Percentiles rank a stretch among this genome's conserved stretches.
Conservation (phyloP, 495 filamentous ascomycete genomes). For the Aeminium ludgeri region DNA sequence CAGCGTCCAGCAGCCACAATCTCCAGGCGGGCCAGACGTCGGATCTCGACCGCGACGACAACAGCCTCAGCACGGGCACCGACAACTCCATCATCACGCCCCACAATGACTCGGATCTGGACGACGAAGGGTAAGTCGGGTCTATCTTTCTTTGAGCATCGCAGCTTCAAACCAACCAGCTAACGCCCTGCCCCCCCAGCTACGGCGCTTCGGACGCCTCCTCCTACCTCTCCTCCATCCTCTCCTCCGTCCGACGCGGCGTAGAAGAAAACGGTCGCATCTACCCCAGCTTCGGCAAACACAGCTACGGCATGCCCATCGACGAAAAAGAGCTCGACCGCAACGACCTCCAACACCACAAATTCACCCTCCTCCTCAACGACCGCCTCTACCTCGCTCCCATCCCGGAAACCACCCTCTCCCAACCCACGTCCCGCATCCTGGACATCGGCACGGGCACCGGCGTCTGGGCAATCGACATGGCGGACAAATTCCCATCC, state of each 20-base stretch:
- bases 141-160: too few species aligned
- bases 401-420: slow-evolving; percentile 8
- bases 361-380: slow-evolving; percentile 19
- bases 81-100: too few species aligned
- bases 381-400: slow-evolving; percentile 20
- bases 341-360: slow-evolving; percentile 23
- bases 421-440: neutral
- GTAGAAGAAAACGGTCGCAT: slow-evolving; percentile 7
- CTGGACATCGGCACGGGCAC: slow-evolving; percentile 22
- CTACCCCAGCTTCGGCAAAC: slow-evolving; percentile 5
- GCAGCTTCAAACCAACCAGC: too few species aligned
- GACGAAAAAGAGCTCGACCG: slow-evolving; percentile 24
- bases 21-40: too few species aligned
- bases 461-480: slow-evolving; percentile 22
- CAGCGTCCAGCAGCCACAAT: too few species aligned
- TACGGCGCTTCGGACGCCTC: too few species aligned
- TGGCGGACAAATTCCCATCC: slow-evolving; percentile 34
- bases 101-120: too few species aligned
- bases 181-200: too few species aligned
- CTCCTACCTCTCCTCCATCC: too few species aligned
- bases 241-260: neutral
- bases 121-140: too few species aligned
- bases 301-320: slow-evolving; percentile 17
- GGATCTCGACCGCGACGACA: too few species aligned
- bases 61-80: too few species aligned